Evolutionary conservation across 768 basidiomycete species (phyloP), one percentile per base, ranked within the genome.

Genomic region (Mrakia hoshinonis): DNA sequence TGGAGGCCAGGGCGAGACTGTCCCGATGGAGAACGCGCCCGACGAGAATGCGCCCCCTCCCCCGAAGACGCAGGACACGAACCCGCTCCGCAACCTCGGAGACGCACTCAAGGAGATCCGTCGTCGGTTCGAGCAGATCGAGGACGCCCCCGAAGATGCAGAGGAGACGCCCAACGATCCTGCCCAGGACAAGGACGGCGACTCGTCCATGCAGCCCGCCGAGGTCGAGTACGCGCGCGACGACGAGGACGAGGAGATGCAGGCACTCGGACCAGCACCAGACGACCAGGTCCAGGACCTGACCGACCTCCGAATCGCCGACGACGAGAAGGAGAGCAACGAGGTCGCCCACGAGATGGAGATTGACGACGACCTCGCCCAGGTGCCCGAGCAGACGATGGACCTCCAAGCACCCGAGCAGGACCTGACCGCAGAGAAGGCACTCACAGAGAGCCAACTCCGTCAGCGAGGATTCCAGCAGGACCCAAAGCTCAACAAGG

Each of bases 231-330:
- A 95, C 79, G 80, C 90, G 49, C 83, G 83, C 69, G 85, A 89
- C 1, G 87, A 87, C 48, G 87, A 89, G 61, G 86, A 85, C 73
- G 81, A 88, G 68, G 85, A 88, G 43, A 89, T 89, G 86, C 92
- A 95, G 79, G 92, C 93, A 0, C 84, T 98, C 26, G 95, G 92
- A 7, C 87, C 91, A 0, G 88, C 94, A 3, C 87, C 85, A 12
- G 87, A 91, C 52, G 92, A 95, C 75, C 86, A 93, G 77, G 85
- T 86, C 13, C 88, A 89, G 22, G 90, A 88, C 76, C 81, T 96
- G 58, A 84, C 88, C 74, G 88, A 95, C 64, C 86, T 97, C 46
- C 88, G 85, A 55, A 82, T 96, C 73, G 79, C 86, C 34, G 90
- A 91, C 73, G 86, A 86, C 3, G 83, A 85, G 20, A 78, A 75